Percentiles rank a stretch among this genome's conserved stretches.
phyloP scores from a whole-genome alignment of 345 rosid species.

The Acer campestre region DNA sequence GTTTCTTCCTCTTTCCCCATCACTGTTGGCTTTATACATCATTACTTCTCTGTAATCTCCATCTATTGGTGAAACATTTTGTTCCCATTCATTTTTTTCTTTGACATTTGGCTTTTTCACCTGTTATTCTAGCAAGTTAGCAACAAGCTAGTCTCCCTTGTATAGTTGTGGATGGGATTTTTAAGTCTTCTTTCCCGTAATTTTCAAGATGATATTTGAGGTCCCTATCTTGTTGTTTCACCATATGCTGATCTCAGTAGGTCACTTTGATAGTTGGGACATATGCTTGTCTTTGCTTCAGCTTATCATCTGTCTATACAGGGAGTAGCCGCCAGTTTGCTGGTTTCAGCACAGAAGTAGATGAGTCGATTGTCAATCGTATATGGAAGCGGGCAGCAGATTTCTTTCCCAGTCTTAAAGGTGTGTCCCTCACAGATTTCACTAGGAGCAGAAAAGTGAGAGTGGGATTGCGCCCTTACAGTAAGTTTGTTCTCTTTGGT shows the following conservation, averaged over 20 bases:
- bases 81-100: not conserved
- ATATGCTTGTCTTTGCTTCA: slow-evolving; percentile 5
- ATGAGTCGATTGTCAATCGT: slow-evolving; percentile 51
- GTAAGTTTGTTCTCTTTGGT: slow-evolving; percentile 47
- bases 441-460: slow-evolving; percentile 67
- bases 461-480: slow-evolving; percentile 92
- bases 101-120: not conserved
- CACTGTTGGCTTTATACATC: not conserved
- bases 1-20: not conserved
- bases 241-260: not conserved
- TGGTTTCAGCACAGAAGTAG: slow-evolving; percentile 70
- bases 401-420: slow-evolving; percentile 75
- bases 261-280: not conserved
- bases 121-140: not conserved
- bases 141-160: not conserved
- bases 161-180: not conserved
- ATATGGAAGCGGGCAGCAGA: slow-evolving; percentile 82
- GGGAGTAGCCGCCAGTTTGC: slow-evolving; percentile 96
- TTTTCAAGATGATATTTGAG: not conserved
- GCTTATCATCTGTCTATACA: slow-evolving; percentile 27
- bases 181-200: not conserved
- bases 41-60: not conserved
- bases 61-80: not conserved
- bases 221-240: not conserved
- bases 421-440: slow-evolving; percentile 44